These are phyloP conservation scores for Bassia scoparia DNA, from an alignment of 148 eudicot genomes.

Conservation along the genomic window DNA sequence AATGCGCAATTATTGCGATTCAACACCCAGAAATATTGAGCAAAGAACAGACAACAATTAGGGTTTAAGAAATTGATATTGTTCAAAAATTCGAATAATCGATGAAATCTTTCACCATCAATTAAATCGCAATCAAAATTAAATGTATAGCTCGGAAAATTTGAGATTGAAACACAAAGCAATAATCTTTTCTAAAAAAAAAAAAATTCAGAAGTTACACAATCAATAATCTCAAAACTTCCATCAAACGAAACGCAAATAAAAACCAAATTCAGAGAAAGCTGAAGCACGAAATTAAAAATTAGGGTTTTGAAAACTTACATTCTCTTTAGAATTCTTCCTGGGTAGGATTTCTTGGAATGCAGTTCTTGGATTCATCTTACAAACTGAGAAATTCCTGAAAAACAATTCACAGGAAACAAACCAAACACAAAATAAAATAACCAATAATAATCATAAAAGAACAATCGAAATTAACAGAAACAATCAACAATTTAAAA, in stretches of 20 bases:
- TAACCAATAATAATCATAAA: conserved; percentile 6
- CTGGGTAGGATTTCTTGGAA: conserved; percentile 57
- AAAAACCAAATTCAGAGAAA: no score
- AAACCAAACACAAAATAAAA: conserved; percentile 5
- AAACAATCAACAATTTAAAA: not conserved
- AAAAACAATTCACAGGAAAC: conserved; percentile 1
- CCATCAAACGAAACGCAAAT: no score
- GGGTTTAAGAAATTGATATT: no score
- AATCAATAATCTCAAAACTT: no score
- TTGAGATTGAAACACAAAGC: no score
- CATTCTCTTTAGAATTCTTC: conserved; percentile 64
- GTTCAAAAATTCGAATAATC: not conserved
- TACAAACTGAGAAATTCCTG: not conserved
- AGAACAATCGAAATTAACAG: no score
- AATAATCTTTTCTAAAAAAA: not conserved
- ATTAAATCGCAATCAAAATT: not conserved
- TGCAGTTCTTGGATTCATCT: conserved; percentile 23
- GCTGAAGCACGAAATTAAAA: no score
- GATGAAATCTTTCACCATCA: not conserved
- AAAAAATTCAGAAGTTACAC: no score
- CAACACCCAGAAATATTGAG: no score
- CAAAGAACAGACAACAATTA: not conserved
- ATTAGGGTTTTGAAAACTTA: conserved; percentile 19
- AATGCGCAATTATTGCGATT: no score
- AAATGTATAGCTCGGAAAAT: no score